phyloP scores from a whole-genome alignment of 108 stramenopile species.

The Nitzschia sp. region DNA sequence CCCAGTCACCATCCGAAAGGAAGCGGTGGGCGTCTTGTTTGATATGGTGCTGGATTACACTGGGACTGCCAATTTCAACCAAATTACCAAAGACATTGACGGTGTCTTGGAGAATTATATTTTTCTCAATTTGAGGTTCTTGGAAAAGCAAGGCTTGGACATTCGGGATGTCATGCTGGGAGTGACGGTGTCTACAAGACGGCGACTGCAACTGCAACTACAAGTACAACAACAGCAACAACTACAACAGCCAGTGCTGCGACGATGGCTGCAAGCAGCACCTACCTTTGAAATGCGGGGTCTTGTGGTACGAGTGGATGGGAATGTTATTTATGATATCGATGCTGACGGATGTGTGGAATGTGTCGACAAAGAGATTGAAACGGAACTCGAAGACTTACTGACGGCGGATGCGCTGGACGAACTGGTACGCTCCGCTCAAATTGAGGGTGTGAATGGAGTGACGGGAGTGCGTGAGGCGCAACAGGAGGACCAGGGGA shows the following conservation, averaged over 20 bases:
- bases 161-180: conserved; percentile 16
- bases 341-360: conserved; percentile 1
- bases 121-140: background rate
- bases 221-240: background rate
- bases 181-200: conserved; percentile 1
- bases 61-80: background rate
- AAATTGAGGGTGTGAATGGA: conserved; percentile 17
- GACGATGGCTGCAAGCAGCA: background rate
- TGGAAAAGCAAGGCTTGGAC: background rate
- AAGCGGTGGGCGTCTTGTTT: conserved; percentile 3
- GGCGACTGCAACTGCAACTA: background rate
- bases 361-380: conserved; percentile 1
- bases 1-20: no score
- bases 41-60: conserved; percentile 5
- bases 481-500: background rate
- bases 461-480: conserved; percentile 5
- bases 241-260: background rate
- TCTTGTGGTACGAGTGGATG: conserved; percentile 4
- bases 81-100: conserved; percentile 2
- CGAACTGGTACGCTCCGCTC: background rate
- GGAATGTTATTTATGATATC: conserved; percentile 2
- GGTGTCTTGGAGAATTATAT: conserved; percentile 12
- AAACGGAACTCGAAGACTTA: background rate
- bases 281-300: background rate
- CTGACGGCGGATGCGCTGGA: background rate